Evolutionary conservation across 2,329 filamentous ascomycete genomes (phyloP).

Genomic region (Penicillium sp.): DNA sequence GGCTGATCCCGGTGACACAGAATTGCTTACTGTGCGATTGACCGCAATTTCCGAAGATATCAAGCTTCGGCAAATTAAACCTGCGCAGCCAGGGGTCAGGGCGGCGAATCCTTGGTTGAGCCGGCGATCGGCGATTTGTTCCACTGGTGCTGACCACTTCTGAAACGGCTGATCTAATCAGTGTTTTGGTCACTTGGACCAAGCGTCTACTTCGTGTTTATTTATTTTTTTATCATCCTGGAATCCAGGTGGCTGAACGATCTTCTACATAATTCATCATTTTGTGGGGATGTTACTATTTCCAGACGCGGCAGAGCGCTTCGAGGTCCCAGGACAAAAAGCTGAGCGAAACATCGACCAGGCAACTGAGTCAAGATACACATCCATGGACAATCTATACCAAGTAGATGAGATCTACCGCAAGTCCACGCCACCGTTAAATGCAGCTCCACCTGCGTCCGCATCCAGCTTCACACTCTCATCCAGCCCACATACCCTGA

Average conservation of each 20-base stretch:
- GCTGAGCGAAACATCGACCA: background rate
- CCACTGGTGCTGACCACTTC: slow-evolving; percentile 5
- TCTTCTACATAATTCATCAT: background rate
- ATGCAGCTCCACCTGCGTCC: slow-evolving; percentile 38
- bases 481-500: slow-evolving; percentile 46
- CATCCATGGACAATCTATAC: background rate
- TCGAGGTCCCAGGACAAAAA: background rate
- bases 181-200: background rate
- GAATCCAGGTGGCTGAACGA: background rate
- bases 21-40: background rate
- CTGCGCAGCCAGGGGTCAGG: background rate
- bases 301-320: slow-evolving; percentile 4
- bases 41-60: background rate
- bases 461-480: slow-evolving; percentile 43
- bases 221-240: slow-evolving; percentile 1
- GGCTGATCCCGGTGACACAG: background rate
- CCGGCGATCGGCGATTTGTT: background rate
- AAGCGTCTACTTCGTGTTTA: background rate
- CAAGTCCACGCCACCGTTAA: slow-evolving; percentile 33
- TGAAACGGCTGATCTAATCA: slow-evolving; percentile 8
- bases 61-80: background rate
- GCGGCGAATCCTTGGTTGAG: slow-evolving; percentile 9
- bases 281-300: slow-evolving; percentile 18
- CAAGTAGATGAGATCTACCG: slow-evolving; percentile 13
- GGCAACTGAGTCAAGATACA: background rate